Base-by-base conservation (phyloP, 129 eudicot species). In the Centaurea solstitialis region DNA sequence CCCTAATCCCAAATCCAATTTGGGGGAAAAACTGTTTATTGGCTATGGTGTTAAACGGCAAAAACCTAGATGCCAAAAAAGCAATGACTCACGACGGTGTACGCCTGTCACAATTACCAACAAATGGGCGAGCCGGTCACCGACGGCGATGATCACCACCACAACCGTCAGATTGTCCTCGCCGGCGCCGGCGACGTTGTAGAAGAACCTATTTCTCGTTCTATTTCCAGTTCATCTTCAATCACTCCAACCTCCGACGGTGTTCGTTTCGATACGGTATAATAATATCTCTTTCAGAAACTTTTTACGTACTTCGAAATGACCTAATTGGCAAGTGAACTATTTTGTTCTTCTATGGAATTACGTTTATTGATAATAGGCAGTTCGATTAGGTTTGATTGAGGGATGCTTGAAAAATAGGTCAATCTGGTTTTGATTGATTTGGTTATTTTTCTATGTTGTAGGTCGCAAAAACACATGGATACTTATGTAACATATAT, bases 201-300 rank as follows among this genome's bases (percentile, higher is more conserved):
- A 37, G 76, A n/a, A n/a, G n/a, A 70, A 21, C 85, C 85, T 5
- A 68, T 82, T 43, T 66, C 85, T 4, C 80, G 74, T 66, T 45
- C 74, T 10, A 74, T 81, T 65, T 73, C 84, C 79, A 74, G 68
- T 74, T 74, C 85, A 76, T 81, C 85, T 75, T 76, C 80, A 10
- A 33, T 75, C 61, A 6, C 75, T 45, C 69, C 71, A 5, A 1
- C 22, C 9, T 73, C 77, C 50, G 82, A 81, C 21, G 82, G 75
- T 83, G 26, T 64, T 73, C 84, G 66, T 22, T 10, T 64, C 7
- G 89, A 86, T 77, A 76, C 65, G 91, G 96, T 86, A 75, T 73
- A 37, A n/a, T n/a, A n/a, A 26, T 2, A 26, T 26, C 30, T 40
- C 53, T 81, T n/a, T 73, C 22, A 1, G 65, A 6, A 57, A 57